Conservation (phyloP, 176 grass and related monocot species). For the Dendrocalamus sinicus region DNA sequence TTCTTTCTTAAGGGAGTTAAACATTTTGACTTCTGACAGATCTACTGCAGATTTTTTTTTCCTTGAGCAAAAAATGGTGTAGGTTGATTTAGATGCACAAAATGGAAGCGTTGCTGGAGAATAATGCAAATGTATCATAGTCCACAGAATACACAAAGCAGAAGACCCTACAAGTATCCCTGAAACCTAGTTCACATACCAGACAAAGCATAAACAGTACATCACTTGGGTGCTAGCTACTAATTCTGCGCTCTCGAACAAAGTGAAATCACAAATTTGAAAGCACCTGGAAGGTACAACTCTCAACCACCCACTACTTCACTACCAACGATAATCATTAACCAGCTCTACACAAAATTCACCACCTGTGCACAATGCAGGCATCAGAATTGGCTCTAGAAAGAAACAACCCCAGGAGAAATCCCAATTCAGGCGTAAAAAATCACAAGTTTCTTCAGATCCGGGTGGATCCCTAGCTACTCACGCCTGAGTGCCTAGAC, state of each 20-base stretch:
- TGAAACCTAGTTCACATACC: slow-evolving; percentile 11
- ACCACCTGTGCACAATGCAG: slow-evolving; percentile 12
- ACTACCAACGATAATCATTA: neutral
- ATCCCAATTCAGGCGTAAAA: neutral
- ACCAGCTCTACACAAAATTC: slow-evolving; percentile 12
- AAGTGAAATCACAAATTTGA: neutral
- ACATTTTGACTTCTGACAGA: neutral
- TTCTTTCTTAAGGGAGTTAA: slow-evolving; percentile 8
- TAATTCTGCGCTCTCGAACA: neutral
- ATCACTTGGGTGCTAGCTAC: neutral
- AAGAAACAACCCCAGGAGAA: neutral
- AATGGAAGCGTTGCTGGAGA: neutral
- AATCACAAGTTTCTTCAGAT: slow-evolving; percentile 31
- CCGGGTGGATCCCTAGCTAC: slow-evolving; percentile 17
- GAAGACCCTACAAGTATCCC: neutral
- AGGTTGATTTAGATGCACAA: neutral
- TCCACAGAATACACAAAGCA: neutral
- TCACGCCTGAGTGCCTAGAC: neutral
- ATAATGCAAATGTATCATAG: slow-evolving; percentile 3
- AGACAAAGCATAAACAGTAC: slow-evolving; percentile 15
- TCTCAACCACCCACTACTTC: neutral
- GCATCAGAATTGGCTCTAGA: neutral
- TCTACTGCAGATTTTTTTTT: neutral
- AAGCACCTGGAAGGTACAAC: neutral
- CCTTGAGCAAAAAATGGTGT: neutral